phyloP scores from a whole-genome alignment of 306 rosid genomes.

The Malus domestica region ASM211411v1 NC_041796.1:3066001-3066500 shows the following conservation, averaged over 20 bases:
- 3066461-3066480: too few species aligned
- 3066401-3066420: neutral
- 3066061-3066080: constrained; percentile 87
- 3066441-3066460: neutral
- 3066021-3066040: constrained; percentile 40
- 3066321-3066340: neutral
- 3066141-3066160: constrained; percentile 78
- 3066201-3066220: constrained; percentile 67
- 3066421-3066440: neutral
- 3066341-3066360: neutral
- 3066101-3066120: constrained; percentile 12
- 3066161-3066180: constrained; percentile 62
- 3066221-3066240: constrained; percentile 31
- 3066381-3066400: neutral
- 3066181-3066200: constrained; percentile 58
- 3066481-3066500: too few species aligned
- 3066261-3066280: neutral
- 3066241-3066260: neutral
- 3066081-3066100: constrained; percentile 75
- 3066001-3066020: constrained; percentile 54
- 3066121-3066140: constrained; percentile 15
- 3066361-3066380: neutral
- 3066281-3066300: neutral
- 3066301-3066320: neutral
- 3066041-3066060: constrained; percentile 54